These are phyloP conservation scores for Euphorbia schlechtendalii DNA, from an alignment of 441 rosid genomes.

Conservation along the genomic window DNA sequence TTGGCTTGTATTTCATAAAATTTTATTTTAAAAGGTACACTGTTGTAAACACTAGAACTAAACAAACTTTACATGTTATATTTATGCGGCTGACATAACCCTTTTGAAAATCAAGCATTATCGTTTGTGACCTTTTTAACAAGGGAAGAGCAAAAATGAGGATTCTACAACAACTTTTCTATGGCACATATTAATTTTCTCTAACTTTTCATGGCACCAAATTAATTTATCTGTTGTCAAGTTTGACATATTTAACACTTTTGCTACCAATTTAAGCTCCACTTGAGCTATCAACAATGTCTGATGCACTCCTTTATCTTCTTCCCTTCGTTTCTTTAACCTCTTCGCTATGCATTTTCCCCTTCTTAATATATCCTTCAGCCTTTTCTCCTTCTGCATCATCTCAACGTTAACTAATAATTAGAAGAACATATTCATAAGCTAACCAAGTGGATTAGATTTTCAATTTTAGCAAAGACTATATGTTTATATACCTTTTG, in stretches of 20 bases:
- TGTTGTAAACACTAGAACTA: background rate
- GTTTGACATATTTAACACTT: slow-evolving; percentile 52
- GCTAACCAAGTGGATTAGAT: background rate
- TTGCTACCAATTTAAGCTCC: slow-evolving; percentile 57
- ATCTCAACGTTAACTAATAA: slow-evolving; percentile 1
- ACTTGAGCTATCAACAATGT: slow-evolving; percentile 47
- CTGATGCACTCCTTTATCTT: slow-evolving; percentile 20
- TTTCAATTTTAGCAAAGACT: background rate
- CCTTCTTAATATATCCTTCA: slow-evolving; percentile 56
- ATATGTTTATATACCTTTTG: slow-evolving; percentile 44
- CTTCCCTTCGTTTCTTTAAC: slow-evolving; percentile 42
- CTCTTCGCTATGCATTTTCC: slow-evolving; percentile 60
- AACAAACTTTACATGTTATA: background rate
- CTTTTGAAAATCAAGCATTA: background rate
- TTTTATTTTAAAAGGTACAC: background rate
- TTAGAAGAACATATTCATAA: background rate
- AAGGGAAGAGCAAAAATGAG: slow-evolving; percentile 62
- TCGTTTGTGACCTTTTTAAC: slow-evolving; percentile 20
- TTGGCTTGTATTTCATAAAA: background rate
- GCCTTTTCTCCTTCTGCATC: slow-evolving; percentile 58
- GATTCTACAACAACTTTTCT: slow-evolving; percentile 52
- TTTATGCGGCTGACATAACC: background rate
- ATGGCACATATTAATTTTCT: slow-evolving; percentile 32
- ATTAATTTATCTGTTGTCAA: slow-evolving; percentile 44
- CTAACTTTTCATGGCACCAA: slow-evolving; percentile 67